Evolutionary conservation across 2,329 filamentous ascomycete species (phyloP).

Genomic region (Phyllosticta citrichinensis): DNA sequence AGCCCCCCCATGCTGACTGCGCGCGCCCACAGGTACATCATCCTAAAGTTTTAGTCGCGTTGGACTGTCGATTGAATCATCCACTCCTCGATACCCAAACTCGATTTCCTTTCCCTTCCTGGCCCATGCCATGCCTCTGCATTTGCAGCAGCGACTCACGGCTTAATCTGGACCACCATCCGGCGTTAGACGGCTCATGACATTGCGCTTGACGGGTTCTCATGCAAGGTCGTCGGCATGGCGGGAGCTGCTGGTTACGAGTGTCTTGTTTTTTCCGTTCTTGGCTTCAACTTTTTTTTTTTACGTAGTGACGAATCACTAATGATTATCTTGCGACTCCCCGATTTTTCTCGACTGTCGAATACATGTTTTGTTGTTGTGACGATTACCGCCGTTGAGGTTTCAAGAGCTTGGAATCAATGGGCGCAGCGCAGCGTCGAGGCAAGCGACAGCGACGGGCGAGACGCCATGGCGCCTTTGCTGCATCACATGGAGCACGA

Average conservation of each 20-base stretch:
- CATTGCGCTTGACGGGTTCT: conserved; percentile 1
- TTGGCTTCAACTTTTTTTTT: neutral
- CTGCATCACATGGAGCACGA: neutral
- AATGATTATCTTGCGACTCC: neutral
- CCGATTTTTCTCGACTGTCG: neutral
- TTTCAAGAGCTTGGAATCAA: neutral
- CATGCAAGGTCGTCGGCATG: conserved; percentile 3
- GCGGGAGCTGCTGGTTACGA: neutral
- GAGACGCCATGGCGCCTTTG: neutral
- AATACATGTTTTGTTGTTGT: neutral
- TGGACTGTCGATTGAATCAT: neutral
- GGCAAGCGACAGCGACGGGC: neutral
- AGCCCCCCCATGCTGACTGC: conserved; percentile 1
- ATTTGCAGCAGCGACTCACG: neutral
- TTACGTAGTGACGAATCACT: conserved; percentile 9
- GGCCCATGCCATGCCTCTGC: neutral
- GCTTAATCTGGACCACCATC: conserved; percentile 2
- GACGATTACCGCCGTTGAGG: neutral
- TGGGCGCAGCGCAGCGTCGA: neutral
- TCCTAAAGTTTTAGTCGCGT: conserved; percentile 66
- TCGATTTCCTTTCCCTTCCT: conserved; percentile 11
- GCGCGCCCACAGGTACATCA: conserved; percentile 55
- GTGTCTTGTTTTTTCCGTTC: neutral
- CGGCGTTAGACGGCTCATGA: conserved; percentile 3
- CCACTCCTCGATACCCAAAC: conserved; percentile 24